These are phyloP conservation scores for Meyerozyma elateridarum DNA, from an alignment of 1,139 yeast genomes.

Conservation along the genomic window DNA sequence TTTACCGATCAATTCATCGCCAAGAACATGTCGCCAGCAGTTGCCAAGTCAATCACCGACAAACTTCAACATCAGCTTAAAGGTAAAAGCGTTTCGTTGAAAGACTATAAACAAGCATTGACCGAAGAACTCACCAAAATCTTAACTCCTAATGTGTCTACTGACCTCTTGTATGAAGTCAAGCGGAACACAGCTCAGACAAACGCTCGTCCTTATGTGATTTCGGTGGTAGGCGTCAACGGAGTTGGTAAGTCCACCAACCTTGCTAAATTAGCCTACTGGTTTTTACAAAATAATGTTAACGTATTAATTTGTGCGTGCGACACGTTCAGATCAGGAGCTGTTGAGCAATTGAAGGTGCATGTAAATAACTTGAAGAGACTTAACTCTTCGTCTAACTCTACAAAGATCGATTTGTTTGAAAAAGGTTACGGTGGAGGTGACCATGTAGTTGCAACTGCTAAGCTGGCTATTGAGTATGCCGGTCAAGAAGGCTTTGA, in stretches of 20 bases:
- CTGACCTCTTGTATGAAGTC: conserved; percentile 81
- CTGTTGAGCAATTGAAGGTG: conserved; percentile 92
- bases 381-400: conserved; percentile 25
- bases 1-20: conserved; percentile 40
- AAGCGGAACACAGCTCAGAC: conserved; percentile 38
- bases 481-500: conserved; percentile 65
- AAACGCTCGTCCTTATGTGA: conserved; percentile 70
- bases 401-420: conserved; percentile 69
- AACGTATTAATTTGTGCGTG: conserved; percentile 92
- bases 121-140: conserved; percentile 75
- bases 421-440: conserved; percentile 98
- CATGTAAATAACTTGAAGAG: conserved; percentile 82
- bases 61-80: conserved; percentile 29
- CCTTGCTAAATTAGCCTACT: conserved; percentile 87
- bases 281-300: conserved; percentile 88
- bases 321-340: conserved; percentile 97
- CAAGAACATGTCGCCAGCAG: conserved; percentile 41
- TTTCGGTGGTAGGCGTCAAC: conserved; percentile 95
- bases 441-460: conserved; percentile 86
- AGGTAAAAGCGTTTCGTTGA: conserved; percentile 26
- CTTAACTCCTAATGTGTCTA: conserved; percentile 87
- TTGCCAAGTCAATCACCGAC: conserved; percentile 35
- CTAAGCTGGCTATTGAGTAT: conserved; percentile 84
- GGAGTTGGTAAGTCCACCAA: conserved; percentile 98
- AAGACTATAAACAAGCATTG: conserved; percentile 50